Percentiles rank a stretch among this genome's conserved stretches.
These are phyloP conservation scores for Pestalotiopsis fici DNA, from an alignment of 2,329 filamentous ascomycete genomes.

Conservation along the genomic window DNA sequence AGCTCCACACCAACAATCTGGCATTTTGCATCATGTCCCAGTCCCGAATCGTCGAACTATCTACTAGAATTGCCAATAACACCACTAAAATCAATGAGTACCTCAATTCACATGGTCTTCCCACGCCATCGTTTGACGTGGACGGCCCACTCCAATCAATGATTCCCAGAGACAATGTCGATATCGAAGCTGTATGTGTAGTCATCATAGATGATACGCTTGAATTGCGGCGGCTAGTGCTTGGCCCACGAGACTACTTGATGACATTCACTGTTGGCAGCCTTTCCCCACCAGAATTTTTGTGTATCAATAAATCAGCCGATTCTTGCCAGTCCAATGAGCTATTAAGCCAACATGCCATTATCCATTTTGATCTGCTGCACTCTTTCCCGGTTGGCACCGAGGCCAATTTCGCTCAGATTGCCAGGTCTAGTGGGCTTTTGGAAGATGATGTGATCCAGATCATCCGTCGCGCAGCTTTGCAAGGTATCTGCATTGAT, in stretches of 20 bases:
- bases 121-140: conserved; percentile 17
- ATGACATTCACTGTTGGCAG: not conserved
- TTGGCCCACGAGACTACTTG: conserved; percentile 18
- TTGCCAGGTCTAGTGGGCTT: conserved; percentile 18
- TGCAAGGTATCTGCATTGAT: not conserved
- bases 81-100: conserved; percentile 19
- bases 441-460: conserved; percentile 9
- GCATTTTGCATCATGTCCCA: not conserved
- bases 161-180: conserved; percentile 7
- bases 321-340: conserved; percentile 17
- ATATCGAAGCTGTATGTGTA: conserved; percentile 12
- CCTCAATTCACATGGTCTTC: conserved; percentile 13
- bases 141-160: conserved; percentile 10
- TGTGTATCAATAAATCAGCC: not conserved
- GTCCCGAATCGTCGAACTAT: not conserved
- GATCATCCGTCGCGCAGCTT: conserved; percentile 12
- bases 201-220: conserved; percentile 15
- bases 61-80: conserved; percentile 16
- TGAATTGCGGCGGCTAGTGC: conserved; percentile 18
- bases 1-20: too few relatives aligned
- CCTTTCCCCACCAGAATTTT: not conserved
- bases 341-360: conserved; percentile 25
- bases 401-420: conserved; percentile 20
- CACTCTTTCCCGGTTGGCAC: conserved; percentile 21
- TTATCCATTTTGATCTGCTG: conserved; percentile 19